phyloP scores from a whole-genome alignment of 805 yeast species.

The Cyberlindnera amylophila region DNA sequence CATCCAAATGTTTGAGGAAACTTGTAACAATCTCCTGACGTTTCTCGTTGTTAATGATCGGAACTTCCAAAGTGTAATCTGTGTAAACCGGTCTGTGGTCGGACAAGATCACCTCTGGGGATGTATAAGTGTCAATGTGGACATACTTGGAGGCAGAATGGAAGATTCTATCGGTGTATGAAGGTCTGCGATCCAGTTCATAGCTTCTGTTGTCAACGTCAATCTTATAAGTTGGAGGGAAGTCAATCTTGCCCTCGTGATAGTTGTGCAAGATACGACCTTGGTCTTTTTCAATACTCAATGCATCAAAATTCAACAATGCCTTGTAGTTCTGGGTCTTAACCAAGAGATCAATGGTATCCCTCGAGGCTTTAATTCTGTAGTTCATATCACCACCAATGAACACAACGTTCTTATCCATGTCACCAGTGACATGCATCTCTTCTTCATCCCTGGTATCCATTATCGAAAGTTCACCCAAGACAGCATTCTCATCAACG shows the following conservation, averaged over 20 bases:
- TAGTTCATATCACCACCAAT: conserved; percentile 59
- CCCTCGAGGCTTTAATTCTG: conserved; percentile 34
- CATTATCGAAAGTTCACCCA: conserved; percentile 2
- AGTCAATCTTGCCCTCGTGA: conserved; percentile 42
- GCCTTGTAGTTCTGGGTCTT: conserved; percentile 30
- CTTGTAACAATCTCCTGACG: conserved; percentile 34
- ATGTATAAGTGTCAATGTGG: conserved; percentile 22
- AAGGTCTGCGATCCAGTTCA: conserved; percentile 43
- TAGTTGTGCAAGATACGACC: conserved; percentile 40
- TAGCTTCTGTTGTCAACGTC: conserved; percentile 14
- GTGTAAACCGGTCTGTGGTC: conserved; percentile 57
- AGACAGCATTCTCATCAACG: conserved; percentile 10
- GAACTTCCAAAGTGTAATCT: conserved; percentile 30
- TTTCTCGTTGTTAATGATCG: conserved; percentile 35
- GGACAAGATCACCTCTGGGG: conserved; percentile 32
- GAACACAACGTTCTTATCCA: conserved; percentile 28
- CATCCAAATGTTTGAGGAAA: conserved; percentile 39
- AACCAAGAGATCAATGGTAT: conserved; percentile 29
- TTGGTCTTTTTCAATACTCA: conserved; percentile 32
- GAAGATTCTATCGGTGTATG: conserved; percentile 57
- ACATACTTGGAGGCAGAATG: conserved; percentile 33
- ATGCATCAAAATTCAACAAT: conserved; percentile 42
- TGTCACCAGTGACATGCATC: conserved; percentile 1
- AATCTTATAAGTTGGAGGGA: conserved; percentile 55
- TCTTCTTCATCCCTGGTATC: conserved; percentile 3